Percentiles rank a stretch among this genome's conserved stretches.
Evolutionary conservation across 2,329 filamentous ascomycete genomes (phyloP).

Genomic region (Arthroderma sp.): DNA sequence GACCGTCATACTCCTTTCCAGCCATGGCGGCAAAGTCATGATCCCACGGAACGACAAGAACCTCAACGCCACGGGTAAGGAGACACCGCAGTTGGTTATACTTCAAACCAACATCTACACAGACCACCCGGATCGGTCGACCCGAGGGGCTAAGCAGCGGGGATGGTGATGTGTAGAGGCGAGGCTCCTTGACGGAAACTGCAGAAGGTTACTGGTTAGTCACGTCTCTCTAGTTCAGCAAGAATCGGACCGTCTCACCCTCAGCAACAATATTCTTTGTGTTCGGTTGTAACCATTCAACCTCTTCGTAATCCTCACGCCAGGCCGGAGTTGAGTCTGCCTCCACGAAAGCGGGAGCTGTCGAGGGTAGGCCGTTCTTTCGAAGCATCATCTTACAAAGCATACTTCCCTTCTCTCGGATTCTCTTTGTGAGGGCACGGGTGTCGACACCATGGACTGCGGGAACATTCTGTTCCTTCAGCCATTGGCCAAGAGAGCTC

Average conservation of each 20-base stretch:
- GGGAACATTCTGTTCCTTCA: conserved; percentile 89
- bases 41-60: conserved; percentile 90
- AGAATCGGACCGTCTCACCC: conserved; percentile 50
- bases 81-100: conserved; percentile 96
- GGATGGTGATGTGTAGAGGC: conserved; percentile 62
- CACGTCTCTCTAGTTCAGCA: neutral
- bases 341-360: conserved; percentile 29
- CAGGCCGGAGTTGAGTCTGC: conserved; percentile 28
- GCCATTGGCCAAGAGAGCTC: conserved; percentile 84
- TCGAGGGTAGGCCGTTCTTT: conserved; percentile 30
- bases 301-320: conserved; percentile 54
- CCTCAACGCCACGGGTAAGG: conserved; percentile 79
- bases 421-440: conserved; percentile 81
- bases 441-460: conserved; percentile 95
- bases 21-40: conserved; percentile 71
- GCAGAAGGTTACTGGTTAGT: conserved; percentile 12
- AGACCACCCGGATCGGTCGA: conserved; percentile 72
- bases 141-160: conserved; percentile 79
- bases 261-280: conserved; percentile 83
- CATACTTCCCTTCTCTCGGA: conserved; percentile 91
- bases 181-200: conserved; percentile 84
- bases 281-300: conserved; percentile 89
- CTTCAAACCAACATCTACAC: conserved; percentile 94
- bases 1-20: conserved; percentile 78
- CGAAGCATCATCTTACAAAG: conserved; percentile 76